Base-by-base conservation (phyloP, 106 monocot genomes). In the Acorus calamus region DNA sequence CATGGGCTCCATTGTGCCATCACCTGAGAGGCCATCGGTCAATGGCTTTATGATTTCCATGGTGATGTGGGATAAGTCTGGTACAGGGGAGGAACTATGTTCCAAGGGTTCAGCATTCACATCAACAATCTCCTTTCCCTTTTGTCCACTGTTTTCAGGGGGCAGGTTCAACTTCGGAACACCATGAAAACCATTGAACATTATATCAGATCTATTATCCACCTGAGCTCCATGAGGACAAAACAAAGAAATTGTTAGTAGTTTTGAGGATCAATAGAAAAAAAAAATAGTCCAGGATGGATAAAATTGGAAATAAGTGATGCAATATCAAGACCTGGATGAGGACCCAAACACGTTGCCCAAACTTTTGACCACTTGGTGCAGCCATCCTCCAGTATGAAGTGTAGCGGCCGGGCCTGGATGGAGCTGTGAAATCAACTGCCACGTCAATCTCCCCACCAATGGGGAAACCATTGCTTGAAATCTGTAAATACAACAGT, bases 331-430 rank as follows among this genome's bases (percentile, higher is more conserved):
- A 3, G 47, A 94, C 93, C 86, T 89, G 77, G 59, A 94, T 86
- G 47, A 81, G 74, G 51, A 86, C 83, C 93, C 93, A 94, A 70
- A 94, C 83, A 57, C 77, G 77, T 14, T 94, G 83, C 14, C 93
- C 93, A 75, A 94, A 94, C 56, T 79, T 80, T 52, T 86, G 81
- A 8, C 89, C 86, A 62, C 64, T 66, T 53, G 86, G 86, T 49
- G 86, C 68, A 57, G 68, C 76, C 74, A 94, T 63, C 55, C 79
- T 81, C 93, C 93, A 94, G 51, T 83, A 84, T 46, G 93, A 94
- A 11, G 79, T 66, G 50, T 84, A 94, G 41, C 79, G 73, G 3
- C 93, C 93, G 57, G 72, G 75, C 43, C 64, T 69, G 51, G 79
- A 64, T 46, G 93, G 93, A 61, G 93, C 80, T 7, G 63, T 60